Conservation (phyloP, 2,329 filamentous ascomycete species). For the Neofusicoccum sp. region DNA sequence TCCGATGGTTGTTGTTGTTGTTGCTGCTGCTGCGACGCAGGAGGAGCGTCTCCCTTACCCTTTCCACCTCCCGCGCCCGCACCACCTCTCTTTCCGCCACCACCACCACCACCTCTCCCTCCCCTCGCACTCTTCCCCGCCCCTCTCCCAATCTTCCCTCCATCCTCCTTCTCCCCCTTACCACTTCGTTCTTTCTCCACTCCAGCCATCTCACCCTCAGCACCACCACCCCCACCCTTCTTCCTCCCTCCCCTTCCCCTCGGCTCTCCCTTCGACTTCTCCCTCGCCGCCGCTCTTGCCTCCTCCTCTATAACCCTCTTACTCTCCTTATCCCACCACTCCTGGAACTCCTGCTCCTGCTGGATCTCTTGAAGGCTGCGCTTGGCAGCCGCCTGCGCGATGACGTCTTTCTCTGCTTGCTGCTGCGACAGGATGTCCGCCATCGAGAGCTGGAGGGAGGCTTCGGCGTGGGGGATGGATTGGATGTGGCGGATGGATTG, state of each 20-base stretch:
- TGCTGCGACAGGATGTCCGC: constrained; percentile 89
- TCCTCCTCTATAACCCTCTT: constrained; percentile 67
- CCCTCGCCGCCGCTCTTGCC: constrained; percentile 34
- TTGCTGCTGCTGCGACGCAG: neutral
- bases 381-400: constrained; percentile 84
- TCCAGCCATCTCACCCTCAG: constrained; percentile 27
- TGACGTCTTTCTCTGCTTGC: constrained; percentile 77
- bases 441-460: constrained; percentile 71
- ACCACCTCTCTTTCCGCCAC: neutral
- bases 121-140: neutral
- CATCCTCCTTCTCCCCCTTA: constrained; percentile 32
- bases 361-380: constrained; percentile 93
- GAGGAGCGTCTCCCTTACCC: neutral
- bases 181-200: constrained; percentile 22
- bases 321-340: constrained; percentile 93
- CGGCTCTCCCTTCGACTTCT: constrained; percentile 22
- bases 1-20: neutral
- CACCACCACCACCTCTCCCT: constrained; percentile 11
- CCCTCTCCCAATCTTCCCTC: neutral
- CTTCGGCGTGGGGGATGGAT: constrained; percentile 61
- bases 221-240: constrained; percentile 30
- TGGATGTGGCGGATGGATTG: constrained; percentile 52
- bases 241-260: constrained; percentile 29
- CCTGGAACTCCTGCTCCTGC: constrained; percentile 92
- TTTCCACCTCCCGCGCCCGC: neutral